Evolutionary conservation across 768 basidiomycete genomes (phyloP).

Genomic region (Russula earlei): DNA sequence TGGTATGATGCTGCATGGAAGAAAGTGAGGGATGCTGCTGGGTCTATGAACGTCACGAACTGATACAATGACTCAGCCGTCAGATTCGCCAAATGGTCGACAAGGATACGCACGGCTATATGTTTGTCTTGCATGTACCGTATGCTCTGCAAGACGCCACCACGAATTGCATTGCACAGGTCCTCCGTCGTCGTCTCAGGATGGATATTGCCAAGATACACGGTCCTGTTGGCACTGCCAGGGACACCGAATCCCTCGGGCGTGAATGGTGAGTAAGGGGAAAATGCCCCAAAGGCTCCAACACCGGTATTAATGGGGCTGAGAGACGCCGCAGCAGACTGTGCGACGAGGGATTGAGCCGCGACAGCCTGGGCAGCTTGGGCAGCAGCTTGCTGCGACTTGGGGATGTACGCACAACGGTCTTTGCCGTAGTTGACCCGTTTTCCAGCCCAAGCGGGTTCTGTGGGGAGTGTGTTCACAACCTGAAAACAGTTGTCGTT

Average conservation of each 20-base stretch:
- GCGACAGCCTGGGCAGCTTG: constrained; percentile 81
- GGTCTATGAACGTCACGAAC: constrained; percentile 96
- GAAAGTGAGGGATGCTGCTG: constrained; percentile 87
- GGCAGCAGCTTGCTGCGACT: constrained; percentile 83
- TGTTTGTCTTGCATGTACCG: constrained; percentile 96
- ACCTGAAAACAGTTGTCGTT: constrained; percentile 42
- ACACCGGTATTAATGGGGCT: constrained; percentile 25
- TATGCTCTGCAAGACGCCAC: constrained; percentile 94
- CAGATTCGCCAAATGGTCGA: background rate
- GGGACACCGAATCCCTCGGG: constrained; percentile 31
- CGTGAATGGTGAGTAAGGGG: constrained; percentile 45
- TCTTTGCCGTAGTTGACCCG: constrained; percentile 99
- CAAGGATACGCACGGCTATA: constrained; percentile 62
- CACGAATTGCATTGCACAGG: constrained; percentile 90
- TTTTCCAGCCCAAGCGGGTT: constrained; percentile 90
- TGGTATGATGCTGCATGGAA: constrained; percentile 87
- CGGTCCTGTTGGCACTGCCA: constrained; percentile 77
- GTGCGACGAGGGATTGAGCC: constrained; percentile 57
- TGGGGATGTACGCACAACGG: constrained; percentile 95
- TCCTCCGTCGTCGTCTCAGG: constrained; percentile 94
- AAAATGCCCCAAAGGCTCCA: constrained; percentile 33
- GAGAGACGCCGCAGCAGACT: constrained; percentile 31
- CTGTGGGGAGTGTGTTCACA: constrained; percentile 84
- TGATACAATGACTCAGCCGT: constrained; percentile 25
- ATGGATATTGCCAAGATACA: constrained; percentile 94